Evolutionary conservation across 2,329 filamentous ascomycete species (phyloP).

Genomic region (Verticillium longisporum): DNA sequence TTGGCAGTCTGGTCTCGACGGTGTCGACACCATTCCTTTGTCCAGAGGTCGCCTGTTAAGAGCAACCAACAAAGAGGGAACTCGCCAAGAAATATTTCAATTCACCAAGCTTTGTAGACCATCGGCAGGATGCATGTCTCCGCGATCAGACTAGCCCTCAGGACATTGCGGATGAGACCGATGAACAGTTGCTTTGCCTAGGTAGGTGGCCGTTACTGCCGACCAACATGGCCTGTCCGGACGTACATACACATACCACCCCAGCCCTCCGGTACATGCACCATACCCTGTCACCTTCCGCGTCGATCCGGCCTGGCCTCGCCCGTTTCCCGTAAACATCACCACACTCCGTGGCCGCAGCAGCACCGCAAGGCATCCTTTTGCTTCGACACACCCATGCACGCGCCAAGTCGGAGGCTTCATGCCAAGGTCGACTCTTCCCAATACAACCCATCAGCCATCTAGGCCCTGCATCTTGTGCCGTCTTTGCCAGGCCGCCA

Average conservation of each 20-base stretch:
- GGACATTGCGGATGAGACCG: neutral
- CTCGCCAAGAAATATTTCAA: neutral
- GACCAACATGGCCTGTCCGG: neutral
- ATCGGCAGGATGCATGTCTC: neutral
- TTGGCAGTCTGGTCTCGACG: too few species aligned
- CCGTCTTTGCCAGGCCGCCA: neutral
- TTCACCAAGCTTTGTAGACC: neutral
- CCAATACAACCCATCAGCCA: neutral
- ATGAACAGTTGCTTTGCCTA: neutral
- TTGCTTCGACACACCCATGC: neutral
- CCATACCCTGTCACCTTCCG: neutral
- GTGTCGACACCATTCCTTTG: neutral
- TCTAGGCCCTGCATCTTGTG: neutral
- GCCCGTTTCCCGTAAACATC: neutral
- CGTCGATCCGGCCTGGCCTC: neutral
- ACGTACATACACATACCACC: neutral
- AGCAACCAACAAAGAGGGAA: neutral
- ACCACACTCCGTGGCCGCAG: neutral
- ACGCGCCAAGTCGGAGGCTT: neutral
- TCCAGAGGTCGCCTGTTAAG: neutral
- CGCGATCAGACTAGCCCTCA: neutral
- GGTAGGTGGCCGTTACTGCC: neutral
- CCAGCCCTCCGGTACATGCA: neutral
- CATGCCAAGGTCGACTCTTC: neutral
- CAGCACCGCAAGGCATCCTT: neutral